phyloP scores from a whole-genome alignment of 345 rosid species.

The Salix purpurea region DNA sequence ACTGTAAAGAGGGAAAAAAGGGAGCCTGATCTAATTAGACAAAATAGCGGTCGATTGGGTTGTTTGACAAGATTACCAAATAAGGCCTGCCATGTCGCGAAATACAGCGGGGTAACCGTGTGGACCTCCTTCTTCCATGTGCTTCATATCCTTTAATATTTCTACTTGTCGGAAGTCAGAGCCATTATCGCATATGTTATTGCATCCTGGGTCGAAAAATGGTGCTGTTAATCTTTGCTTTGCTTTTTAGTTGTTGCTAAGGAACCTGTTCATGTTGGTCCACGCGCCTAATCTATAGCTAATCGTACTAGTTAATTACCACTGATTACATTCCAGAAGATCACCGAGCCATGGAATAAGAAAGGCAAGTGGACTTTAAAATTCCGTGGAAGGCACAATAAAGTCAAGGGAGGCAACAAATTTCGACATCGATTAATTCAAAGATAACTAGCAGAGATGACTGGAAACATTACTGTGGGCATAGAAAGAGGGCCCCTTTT shows the following conservation, averaged over 20 bases:
- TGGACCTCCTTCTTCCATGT: not conserved
- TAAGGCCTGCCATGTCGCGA: not conserved
- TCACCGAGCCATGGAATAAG: not conserved
- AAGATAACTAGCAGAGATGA: not conserved
- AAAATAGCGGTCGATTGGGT: not conserved
- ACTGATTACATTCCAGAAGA: not conserved
- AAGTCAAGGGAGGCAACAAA: not conserved
- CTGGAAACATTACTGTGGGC: not conserved
- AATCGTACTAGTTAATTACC: not conserved
- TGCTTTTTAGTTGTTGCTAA: not conserved
- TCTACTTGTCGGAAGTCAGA: not conserved
- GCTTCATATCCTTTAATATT: not conserved
- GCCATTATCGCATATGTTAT: not conserved
- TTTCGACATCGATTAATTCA: not conserved
- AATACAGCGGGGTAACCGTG: not conserved
- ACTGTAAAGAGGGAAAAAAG: not conserved
- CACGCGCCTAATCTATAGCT: not conserved
- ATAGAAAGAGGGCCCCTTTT: not conserved
- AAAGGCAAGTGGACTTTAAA: not conserved
- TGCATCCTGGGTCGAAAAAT: not conserved
- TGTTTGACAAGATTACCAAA: not conserved
- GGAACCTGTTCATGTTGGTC: not conserved
- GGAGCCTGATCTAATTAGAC: not conserved
- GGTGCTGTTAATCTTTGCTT: not conserved
- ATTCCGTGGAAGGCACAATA: not conserved